A percentile compares a stretch with the other conserved stretches of the same genome.
Evolutionary conservation across 1,284 basidiomycete genomes (phyloP).

Genomic region (Abortiporus biennis): DNA sequence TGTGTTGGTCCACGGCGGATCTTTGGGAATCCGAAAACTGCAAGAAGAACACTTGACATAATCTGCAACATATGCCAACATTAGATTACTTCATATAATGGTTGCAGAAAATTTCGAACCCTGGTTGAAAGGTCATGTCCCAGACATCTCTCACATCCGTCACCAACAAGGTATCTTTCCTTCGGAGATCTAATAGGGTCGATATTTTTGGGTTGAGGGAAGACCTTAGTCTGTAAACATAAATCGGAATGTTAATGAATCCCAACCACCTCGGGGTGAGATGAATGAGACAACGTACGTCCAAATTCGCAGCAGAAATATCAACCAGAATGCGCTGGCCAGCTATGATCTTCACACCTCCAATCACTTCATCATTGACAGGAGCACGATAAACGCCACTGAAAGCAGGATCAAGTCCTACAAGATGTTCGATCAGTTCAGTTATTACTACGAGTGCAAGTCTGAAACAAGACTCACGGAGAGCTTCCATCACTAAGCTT

Average conservation of each 20-base stretch:
- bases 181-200: constrained; percentile 38
- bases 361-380: constrained; percentile 35
- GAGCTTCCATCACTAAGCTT: constrained; percentile 57
- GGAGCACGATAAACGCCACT: constrained; percentile 46
- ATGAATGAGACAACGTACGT: constrained; percentile 39
- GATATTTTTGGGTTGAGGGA: constrained; percentile 38
- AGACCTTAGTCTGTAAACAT: constrained; percentile 19
- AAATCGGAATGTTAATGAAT: too few relatives aligned
- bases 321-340: constrained; percentile 55
- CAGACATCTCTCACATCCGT: constrained; percentile 49
- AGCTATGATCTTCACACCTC: constrained; percentile 35
- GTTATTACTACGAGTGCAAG: constrained; percentile 4
- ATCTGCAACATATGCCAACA: constrained; percentile 21
- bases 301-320: constrained; percentile 45
- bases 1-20: constrained; percentile 46
- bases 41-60: constrained; percentile 40
- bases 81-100: constrained; percentile 5
- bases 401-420: constrained; percentile 47
- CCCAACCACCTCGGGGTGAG: constrained; percentile 4
- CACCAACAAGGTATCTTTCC: constrained; percentile 46
- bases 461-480: constrained; percentile 40
- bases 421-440: too few relatives aligned
- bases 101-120: constrained; percentile 23
- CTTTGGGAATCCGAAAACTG: constrained; percentile 42
- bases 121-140: constrained; percentile 52